Conservation (phyloP, 2,329 filamentous ascomycete genomes). For the Harringtonia aguacate region DNA sequence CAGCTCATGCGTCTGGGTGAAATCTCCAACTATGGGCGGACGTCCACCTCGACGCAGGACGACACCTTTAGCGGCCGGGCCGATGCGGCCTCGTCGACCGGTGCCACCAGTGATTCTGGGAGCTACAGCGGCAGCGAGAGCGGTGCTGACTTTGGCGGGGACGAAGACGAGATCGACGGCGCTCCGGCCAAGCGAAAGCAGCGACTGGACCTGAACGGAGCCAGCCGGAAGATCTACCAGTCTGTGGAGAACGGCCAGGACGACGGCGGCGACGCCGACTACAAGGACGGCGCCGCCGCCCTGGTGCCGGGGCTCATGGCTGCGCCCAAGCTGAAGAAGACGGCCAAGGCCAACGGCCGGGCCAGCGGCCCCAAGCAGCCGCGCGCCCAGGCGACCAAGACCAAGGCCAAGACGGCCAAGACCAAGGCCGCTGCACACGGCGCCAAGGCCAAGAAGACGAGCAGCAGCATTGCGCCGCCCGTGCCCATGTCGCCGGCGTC, state of each 20-base stretch:
- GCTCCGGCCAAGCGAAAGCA: slow-evolving; percentile 49
- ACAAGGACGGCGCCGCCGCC: slow-evolving; percentile 32
- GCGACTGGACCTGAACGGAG: slow-evolving; percentile 36
- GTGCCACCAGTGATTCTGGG: slow-evolving; percentile 70
- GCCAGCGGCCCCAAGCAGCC: slow-evolving; percentile 25
- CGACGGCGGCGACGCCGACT: slow-evolving; percentile 51
- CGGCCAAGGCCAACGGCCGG: slow-evolving; percentile 25
- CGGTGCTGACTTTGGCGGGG: slow-evolving; percentile 41
- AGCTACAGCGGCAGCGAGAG: slow-evolving; percentile 63
- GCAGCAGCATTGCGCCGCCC: neutral
- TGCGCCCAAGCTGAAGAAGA: slow-evolving; percentile 30
- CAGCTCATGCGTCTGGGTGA: slow-evolving; percentile 95
- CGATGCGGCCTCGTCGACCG: slow-evolving; percentile 74
- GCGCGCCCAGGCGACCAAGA: slow-evolving; percentile 31
- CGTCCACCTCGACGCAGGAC: slow-evolving; percentile 85
- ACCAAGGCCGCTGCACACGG: slow-evolving; percentile 36
- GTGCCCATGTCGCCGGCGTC: slow-evolving; percentile 52
- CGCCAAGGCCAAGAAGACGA: slow-evolving; percentile 30
- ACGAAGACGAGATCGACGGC: slow-evolving; percentile 42
- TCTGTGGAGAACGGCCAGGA: slow-evolving; percentile 33
- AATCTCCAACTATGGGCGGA: slow-evolving; percentile 85
- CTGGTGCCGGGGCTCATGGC: slow-evolving; percentile 18
- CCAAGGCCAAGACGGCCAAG: slow-evolving; percentile 32
- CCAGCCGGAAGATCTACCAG: slow-evolving; percentile 35
- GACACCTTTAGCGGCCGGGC: slow-evolving; percentile 88